Percentiles rank a stretch among this genome's conserved stretches.
phyloP scores from a whole-genome alignment of 2,329 filamentous ascomycete species.

The Apiospora arundinis region DNA sequence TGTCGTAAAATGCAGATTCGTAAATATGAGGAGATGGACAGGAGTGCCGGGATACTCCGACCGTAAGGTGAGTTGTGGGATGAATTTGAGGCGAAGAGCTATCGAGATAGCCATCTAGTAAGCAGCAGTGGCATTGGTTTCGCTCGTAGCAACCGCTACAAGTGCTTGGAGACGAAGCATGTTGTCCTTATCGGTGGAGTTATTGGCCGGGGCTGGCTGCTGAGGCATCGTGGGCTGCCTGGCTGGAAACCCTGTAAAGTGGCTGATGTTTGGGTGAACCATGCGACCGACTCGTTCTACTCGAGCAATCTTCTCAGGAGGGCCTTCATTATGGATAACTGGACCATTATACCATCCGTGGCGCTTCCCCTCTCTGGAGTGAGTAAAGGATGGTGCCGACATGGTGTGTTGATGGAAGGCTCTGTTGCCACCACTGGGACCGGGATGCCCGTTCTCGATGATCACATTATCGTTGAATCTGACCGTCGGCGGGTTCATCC shows the following conservation, averaged over 20 bases:
- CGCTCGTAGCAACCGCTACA: conserved; percentile 69
- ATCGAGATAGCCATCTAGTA: conserved; percentile 31
- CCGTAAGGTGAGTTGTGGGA: not conserved
- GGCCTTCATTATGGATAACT: conserved; percentile 44
- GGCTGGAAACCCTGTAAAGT: conserved; percentile 58
- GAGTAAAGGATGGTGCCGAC: conserved; percentile 63
- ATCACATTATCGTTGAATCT: conserved; percentile 59
- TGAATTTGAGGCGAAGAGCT: not conserved
- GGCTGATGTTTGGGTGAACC: conserved; percentile 61
- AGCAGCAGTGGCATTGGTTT: conserved; percentile 48
- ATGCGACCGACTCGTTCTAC: conserved; percentile 65
- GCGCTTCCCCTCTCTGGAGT: conserved; percentile 66
- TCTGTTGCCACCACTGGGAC: conserved; percentile 30
- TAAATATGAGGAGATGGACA: conserved; percentile 24
- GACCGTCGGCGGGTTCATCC: conserved; percentile 54
- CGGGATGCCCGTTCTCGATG: conserved; percentile 33
- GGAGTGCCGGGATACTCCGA: conserved; percentile 27
- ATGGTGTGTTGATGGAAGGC: conserved; percentile 62
- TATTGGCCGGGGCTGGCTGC: conserved; percentile 41
- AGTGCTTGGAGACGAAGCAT: conserved; percentile 66
- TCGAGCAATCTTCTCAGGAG: conserved; percentile 49
- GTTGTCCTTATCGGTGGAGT: conserved; percentile 47
- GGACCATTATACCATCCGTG: conserved; percentile 75
- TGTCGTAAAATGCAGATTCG: conserved; percentile 16
- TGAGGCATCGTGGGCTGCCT: conserved; percentile 40